Evolutionary conservation across 2,329 filamentous ascomycete genomes (phyloP), one percentile per base, ranked within the genome.

Genomic region (Coleophoma crateriformis): DNA sequence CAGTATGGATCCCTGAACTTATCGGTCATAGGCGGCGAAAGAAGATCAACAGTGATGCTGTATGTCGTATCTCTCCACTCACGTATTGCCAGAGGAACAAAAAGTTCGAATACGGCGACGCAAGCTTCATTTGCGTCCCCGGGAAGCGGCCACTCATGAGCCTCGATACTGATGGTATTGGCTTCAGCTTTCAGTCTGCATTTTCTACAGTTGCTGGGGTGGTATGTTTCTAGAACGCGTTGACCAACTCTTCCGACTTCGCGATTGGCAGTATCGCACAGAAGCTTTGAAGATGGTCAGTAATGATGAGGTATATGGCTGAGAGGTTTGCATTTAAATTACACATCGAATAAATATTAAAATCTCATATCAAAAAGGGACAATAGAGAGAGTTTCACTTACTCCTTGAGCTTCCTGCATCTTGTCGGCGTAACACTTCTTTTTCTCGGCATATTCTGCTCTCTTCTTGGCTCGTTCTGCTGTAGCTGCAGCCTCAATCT

Each of bases 61-160:
- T 68, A 50, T 0, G 74, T 77, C 1, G 60, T 53, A 49, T 81
- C 73, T 14, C 79, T 66, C 79, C 79, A 84, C 1, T 55, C 43
- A 0, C 58, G 58, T 33, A 78, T 74, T 0, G 58, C 27, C 0
- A 19, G 4, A 0, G 79, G 78, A 0, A 71, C 53, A 0, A 55
- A 46, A 0, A 83, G 62, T 53, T 84, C 80, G 45, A 84, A 84
- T 0, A 83, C 66, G 0, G 70, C 68, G 0, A 75, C 66, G 50
- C 76, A 73, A 0, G 68, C 67, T 11, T 67, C 27, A 0, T 51
- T 5, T 0, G 41, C 0, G 0, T 67, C 14, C 11, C 12, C 19
- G 10, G n/a, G 47, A 37, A 13, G 19, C 0, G 81, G 79, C 78
- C 78, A 82, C 57, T 85, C 81, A 54, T 79, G 68, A 8, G 79